These are phyloP conservation scores for Phylloporus arenicola DNA, from an alignment of 768 basidiomycete genomes.

Conservation along the genomic window DNA sequence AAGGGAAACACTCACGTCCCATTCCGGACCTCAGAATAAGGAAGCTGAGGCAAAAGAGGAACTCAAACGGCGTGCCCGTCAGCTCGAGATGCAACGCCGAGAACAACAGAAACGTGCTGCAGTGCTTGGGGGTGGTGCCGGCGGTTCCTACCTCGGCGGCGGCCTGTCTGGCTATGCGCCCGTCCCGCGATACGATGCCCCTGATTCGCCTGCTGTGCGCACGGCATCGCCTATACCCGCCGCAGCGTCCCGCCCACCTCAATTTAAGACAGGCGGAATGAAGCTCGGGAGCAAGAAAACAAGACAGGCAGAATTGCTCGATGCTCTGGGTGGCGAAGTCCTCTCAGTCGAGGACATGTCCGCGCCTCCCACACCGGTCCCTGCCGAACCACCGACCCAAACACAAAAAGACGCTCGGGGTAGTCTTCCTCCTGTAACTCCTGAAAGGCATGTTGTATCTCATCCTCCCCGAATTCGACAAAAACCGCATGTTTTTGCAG, in stretches of 20 bases:
- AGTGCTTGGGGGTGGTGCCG: conserved; percentile 36
- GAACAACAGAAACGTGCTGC: conserved; percentile 84
- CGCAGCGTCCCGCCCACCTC: conserved; percentile 54
- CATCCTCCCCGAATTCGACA: not conserved
- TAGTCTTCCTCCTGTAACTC: conserved; percentile 68
- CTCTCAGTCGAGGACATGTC: conserved; percentile 50
- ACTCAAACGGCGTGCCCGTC: conserved; percentile 94
- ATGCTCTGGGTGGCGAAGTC: conserved; percentile 79
- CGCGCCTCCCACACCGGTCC: conserved; percentile 44
- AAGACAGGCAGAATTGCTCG: conserved; percentile 81
- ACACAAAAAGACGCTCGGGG: conserved; percentile 48
- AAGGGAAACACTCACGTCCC: not conserved
- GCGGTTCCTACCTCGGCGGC: conserved; percentile 59
- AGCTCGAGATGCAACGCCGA: conserved; percentile 90
- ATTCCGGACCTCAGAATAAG: conserved; percentile 63
- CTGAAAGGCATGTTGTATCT: conserved; percentile 55
- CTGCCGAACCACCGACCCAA: conserved; percentile 41
- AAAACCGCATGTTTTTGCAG: conserved; percentile 35
- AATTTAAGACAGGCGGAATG: conserved; percentile 95
- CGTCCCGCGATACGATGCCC: conserved; percentile 65
- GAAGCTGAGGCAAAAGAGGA: conserved; percentile 99
- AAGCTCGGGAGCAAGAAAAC: conserved; percentile 92
- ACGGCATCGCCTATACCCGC: conserved; percentile 41
- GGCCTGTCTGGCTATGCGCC: conserved; percentile 66
- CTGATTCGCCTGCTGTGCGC: conserved; percentile 45